Evolutionary conservation across 2,329 filamentous ascomycete species (phyloP).

Genomic region (Trichoderma arundinaceum): DNA sequence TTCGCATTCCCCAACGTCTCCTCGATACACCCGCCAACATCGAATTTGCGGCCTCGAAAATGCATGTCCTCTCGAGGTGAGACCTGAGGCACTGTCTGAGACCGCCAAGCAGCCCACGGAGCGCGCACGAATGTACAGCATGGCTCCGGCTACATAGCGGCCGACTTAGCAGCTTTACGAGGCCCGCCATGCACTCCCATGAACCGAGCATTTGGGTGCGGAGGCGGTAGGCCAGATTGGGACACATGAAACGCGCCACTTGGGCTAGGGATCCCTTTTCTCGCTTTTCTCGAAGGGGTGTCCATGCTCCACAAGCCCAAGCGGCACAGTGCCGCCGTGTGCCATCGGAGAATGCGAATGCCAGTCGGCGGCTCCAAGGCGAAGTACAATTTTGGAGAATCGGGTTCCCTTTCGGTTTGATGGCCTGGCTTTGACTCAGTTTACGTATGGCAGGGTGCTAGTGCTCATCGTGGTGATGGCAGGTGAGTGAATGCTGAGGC

Average conservation of each 20-base stretch:
- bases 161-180: not conserved
- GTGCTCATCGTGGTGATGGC: no score
- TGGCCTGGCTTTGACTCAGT: no score
- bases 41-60: not conserved
- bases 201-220: conserved; percentile 30
- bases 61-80: not conserved
- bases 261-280: conserved; percentile 31
- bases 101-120: not conserved
- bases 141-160: conserved; percentile 1
- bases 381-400: not conserved
- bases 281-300: conserved; percentile 31
- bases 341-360: conserved; percentile 21
- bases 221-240: conserved; percentile 30
- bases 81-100: conserved; percentile 5
- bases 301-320: conserved; percentile 16
- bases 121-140: not conserved
- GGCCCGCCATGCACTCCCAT: conserved; percentile 13
- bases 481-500: no score
- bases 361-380: conserved; percentile 3
- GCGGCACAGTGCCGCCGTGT: not conserved
- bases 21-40: not conserved
- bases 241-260: conserved; percentile 36
- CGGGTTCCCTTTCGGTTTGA: no score
- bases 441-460: no score
- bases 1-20: not conserved